Evolutionary conservation across 805 yeast genomes (phyloP).

Genomic region (Crinitomyces ghanaensis): DNA sequence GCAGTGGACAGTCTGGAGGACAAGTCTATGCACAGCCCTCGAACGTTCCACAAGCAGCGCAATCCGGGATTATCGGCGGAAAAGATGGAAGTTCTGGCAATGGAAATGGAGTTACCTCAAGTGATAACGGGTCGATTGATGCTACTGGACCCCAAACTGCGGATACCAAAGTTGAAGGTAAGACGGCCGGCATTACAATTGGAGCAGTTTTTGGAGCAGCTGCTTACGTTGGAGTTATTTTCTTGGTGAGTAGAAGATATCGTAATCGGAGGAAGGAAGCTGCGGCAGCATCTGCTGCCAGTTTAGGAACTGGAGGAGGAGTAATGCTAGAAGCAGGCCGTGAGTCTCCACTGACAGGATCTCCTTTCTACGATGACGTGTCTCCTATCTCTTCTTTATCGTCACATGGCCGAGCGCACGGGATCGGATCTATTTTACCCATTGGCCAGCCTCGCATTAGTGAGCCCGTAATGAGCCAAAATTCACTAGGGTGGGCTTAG

Average conservation of each 20-base stretch:
- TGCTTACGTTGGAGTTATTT: slow-evolving; percentile 49
- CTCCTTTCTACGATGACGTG: slow-evolving; percentile 16
- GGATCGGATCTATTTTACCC: slow-evolving; percentile 12
- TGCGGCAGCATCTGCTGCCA: slow-evolving; percentile 11
- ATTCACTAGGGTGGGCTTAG: slow-evolving; percentile 31
- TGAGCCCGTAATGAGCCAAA: slow-evolving; percentile 30
- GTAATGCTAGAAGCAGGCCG: slow-evolving; percentile 1
- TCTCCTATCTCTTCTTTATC: slow-evolving; percentile 4
- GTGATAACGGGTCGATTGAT: slow-evolving; percentile 25
- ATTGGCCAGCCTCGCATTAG: slow-evolving; percentile 26
- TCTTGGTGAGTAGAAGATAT: slow-evolving; percentile 41
- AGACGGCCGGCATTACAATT: slow-evolving; percentile 65
- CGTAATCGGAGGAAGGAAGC: slow-evolving; percentile 19
- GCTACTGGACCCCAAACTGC: slow-evolving; percentile 16
- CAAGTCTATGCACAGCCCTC: slow-evolving; percentile 3
- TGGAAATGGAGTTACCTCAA: slow-evolving; percentile 6
- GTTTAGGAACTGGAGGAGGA: slow-evolving; percentile 4
- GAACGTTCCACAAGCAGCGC: slow-evolving; percentile 22
- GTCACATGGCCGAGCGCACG: slow-evolving; percentile 9
- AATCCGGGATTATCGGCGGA: slow-evolving; percentile 6
- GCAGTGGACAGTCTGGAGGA: slow-evolving; percentile 5
- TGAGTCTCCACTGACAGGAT: slow-evolving; percentile 5
- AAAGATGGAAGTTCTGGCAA: slow-evolving; percentile 2
- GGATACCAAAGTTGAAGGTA: slow-evolving; percentile 29
- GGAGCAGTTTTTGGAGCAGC: slow-evolving; percentile 76